Conservation (phyloP, 164 flowering plant species). For the Brasenia schreberi region DNA sequence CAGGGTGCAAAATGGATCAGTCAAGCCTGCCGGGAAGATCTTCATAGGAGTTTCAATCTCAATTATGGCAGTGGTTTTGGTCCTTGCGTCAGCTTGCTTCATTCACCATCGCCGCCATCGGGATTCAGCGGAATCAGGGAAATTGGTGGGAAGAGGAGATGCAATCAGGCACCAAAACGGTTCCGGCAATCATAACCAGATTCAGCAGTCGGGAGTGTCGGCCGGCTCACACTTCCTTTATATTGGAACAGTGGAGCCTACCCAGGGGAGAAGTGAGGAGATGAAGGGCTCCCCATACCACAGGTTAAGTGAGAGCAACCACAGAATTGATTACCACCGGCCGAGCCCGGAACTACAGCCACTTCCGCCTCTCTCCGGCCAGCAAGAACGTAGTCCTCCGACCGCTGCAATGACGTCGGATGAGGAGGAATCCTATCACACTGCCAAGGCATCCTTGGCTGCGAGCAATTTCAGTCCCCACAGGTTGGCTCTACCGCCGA, state of each 20-base stretch:
- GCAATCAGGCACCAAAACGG: not conserved
- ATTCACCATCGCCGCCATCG: constrained; percentile 41
- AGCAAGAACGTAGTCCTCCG: constrained; percentile 8
- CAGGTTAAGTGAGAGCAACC: constrained; percentile 29
- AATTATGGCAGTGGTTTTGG: constrained; percentile 61
- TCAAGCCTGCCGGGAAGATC: constrained; percentile 27
- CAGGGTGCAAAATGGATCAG: constrained; percentile 1
- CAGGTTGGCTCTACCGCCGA: not conserved
- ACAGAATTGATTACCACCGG: constrained; percentile 39
- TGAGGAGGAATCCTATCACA: constrained; percentile 54
- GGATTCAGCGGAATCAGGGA: constrained; percentile 44
- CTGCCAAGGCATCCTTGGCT: constrained; percentile 46
- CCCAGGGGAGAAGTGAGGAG: not conserved
- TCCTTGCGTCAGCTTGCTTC: constrained; percentile 66
- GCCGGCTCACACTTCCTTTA: constrained; percentile 49
- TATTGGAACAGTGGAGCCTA: constrained; percentile 72
- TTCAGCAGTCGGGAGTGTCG: not conserved
- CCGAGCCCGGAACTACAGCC: constrained; percentile 65
- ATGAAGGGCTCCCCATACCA: constrained; percentile 42
- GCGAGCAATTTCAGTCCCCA: constrained; percentile 26
- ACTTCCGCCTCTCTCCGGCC: constrained; percentile 1
- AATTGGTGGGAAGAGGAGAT: constrained; percentile 32
- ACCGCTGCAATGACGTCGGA: constrained; percentile 38
- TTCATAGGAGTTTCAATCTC: constrained; percentile 70
- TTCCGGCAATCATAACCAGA: not conserved